These are phyloP conservation scores for Sporothrix humicola DNA, from an alignment of 2,329 filamentous ascomycete species.

Conservation along the genomic window DNA sequence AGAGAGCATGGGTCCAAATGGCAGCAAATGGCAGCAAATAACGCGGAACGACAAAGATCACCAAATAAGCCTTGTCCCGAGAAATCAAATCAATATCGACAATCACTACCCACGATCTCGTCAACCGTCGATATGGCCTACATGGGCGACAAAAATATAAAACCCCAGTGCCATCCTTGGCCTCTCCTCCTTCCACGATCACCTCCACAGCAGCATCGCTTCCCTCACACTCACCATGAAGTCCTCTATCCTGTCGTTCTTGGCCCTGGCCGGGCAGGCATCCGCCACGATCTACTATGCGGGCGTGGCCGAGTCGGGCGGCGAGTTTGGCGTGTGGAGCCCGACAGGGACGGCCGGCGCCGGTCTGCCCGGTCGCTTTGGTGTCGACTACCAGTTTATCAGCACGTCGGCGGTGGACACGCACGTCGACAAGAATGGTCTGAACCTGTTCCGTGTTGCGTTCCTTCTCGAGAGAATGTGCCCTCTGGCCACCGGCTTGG, in stretches of 20 bases:
- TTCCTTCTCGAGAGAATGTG: constrained; percentile 60
- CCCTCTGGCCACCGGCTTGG: constrained; percentile 53
- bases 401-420: constrained; percentile 52
- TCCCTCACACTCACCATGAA: constrained; percentile 39
- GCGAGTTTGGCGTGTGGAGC: constrained; percentile 55
- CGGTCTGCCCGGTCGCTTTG: constrained; percentile 57
- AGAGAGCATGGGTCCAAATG: too few relatives aligned
- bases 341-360: constrained; percentile 46
- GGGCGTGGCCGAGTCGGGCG: constrained; percentile 54
- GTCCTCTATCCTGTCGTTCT: constrained; percentile 31
- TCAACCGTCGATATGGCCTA: too few relatives aligned
- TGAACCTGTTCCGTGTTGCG: constrained; percentile 56
- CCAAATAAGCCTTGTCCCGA: too few relatives aligned
- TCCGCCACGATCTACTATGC: constrained; percentile 55
- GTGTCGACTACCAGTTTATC: constrained; percentile 58
- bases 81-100: too few relatives aligned
- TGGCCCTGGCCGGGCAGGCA: constrained; percentile 36
- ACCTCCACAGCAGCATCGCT: too few relatives aligned
- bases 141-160: too few relatives aligned
- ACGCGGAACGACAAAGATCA: too few relatives aligned
- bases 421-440: constrained; percentile 54
- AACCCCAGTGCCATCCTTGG: too few relatives aligned
- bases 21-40: too few relatives aligned
- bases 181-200: too few relatives aligned
- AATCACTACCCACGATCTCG: too few relatives aligned